Evolutionary conservation across 225 moss, liverwort and hornwort species (phyloP), one percentile per base, ranked within the genome.

Genomic region (Lunularia cruciata): DNA sequence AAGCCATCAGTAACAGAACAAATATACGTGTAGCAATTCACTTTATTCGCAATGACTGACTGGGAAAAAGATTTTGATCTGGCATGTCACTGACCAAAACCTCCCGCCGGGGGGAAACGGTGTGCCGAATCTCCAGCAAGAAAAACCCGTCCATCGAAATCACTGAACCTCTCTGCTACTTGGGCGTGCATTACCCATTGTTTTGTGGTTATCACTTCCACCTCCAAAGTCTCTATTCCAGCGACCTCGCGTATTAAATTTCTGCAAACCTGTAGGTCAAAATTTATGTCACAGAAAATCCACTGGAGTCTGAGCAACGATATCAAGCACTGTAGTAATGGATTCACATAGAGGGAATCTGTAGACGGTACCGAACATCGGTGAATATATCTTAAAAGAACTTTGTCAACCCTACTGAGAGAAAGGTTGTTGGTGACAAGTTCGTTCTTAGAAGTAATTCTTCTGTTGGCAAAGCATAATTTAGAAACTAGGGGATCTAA

Each of bases 51-150:
- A n/a, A n/a, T n/a, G n/a, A n/a, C n/a, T n/a, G n/a, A n/a, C n/a
- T n/a, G n/a, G n/a, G n/a, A n/a, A n/a, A n/a, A n/a, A n/a, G n/a
- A n/a, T n/a, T n/a, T n/a, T 30, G 11, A 18, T 32, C 26, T 19
- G n/a, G 11, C 57, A 60, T 38, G 42, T 28, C 27, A 66, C 72
- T 84, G 52, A 95, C 93, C 91, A 60, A 98, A 98, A 58, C 93
- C 91, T 30, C 98, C 98, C 57, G 93, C 93, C 69, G 93, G 91
- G 69, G 98, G 98, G 39, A 98, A 93, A 47, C 88, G 86, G 69
- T 93, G 93, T 71, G 91, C 93, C 61, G 98, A 86, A 82, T 98
- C 93, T 52, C 98, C 91, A 14, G 84, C 91, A 63, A 98, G 86
- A 76, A 93, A 77, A 42, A 93, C 77, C 34, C 80, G 84, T 56